These are phyloP conservation scores for Phialocephala subalpina DNA, from an alignment of 2,329 filamentous ascomycete species.

Conservation along the genomic window DNA sequence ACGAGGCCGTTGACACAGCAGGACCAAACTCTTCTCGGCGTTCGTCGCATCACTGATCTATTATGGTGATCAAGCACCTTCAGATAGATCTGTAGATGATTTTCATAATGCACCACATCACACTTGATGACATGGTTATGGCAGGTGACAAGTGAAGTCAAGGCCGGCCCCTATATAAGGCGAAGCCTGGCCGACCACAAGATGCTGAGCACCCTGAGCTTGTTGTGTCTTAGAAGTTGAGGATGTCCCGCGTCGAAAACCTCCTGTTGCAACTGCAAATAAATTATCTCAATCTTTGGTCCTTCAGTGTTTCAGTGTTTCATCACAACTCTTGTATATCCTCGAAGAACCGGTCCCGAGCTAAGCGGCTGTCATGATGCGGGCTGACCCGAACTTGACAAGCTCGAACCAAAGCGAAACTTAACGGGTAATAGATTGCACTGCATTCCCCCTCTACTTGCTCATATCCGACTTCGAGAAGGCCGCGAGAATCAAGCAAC, in stretches of 20 bases:
- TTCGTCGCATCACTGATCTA: no score
- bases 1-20: background rate
- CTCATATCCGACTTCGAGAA: background rate
- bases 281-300: background rate
- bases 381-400: background rate
- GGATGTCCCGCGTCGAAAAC: no score
- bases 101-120: no score
- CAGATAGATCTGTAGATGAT: no score
- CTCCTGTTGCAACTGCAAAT: no score
- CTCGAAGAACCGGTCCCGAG: background rate
- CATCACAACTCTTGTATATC: background rate
- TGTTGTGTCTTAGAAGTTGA: no score
- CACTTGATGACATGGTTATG: no score
- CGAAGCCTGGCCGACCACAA: background rate
- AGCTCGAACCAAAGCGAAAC: background rate
- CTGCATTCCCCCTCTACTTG: background rate
- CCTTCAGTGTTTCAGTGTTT: no score
- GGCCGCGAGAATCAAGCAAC: no score
- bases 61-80: no score
- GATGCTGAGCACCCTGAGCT: no score
- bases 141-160: background rate
- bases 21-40: no score
- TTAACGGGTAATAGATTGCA: background rate
- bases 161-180: background rate
- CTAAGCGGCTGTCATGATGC: background rate